Conservation (phyloP, 2,329 filamentous ascomycete genomes). For the Clarireedia paspali region DNA sequence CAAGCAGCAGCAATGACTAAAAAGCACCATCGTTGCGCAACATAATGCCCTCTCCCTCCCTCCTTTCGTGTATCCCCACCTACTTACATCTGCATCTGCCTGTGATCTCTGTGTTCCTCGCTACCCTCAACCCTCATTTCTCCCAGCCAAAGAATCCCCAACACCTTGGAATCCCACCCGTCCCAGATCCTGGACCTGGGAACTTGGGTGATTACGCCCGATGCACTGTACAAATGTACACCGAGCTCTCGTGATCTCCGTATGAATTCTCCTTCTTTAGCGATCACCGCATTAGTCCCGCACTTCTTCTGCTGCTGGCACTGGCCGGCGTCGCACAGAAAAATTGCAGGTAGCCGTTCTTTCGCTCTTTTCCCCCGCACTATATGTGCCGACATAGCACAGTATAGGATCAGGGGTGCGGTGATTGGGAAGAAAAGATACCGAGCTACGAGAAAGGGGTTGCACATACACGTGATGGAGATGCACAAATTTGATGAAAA, state of each 20-base stretch:
- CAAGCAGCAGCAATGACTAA: background rate
- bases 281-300: background rate
- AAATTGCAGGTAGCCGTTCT: too few relatives aligned
- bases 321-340: too few relatives aligned
- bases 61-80: background rate
- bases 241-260: conserved; percentile 6
- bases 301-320: background rate
- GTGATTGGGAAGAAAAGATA: background rate
- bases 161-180: background rate
- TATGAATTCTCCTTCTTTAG: conserved; percentile 1
- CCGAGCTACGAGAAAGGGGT: background rate
- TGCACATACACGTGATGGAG: conserved; percentile 1
- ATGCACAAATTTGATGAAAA: background rate
- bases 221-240: too few relatives aligned
- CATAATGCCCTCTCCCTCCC: too few relatives aligned
- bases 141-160: too few relatives aligned
- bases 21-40: too few relatives aligned
- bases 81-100: background rate
- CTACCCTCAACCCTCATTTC: too few relatives aligned
- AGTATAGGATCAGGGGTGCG: too few relatives aligned
- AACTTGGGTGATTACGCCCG: too few relatives aligned
- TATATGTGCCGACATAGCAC: too few relatives aligned
- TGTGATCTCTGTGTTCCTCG: background rate
- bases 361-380: too few relatives aligned
- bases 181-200: too few relatives aligned